Conservation (phyloP, 345 rosid genomes). For the Camelina sativa region DNA sequence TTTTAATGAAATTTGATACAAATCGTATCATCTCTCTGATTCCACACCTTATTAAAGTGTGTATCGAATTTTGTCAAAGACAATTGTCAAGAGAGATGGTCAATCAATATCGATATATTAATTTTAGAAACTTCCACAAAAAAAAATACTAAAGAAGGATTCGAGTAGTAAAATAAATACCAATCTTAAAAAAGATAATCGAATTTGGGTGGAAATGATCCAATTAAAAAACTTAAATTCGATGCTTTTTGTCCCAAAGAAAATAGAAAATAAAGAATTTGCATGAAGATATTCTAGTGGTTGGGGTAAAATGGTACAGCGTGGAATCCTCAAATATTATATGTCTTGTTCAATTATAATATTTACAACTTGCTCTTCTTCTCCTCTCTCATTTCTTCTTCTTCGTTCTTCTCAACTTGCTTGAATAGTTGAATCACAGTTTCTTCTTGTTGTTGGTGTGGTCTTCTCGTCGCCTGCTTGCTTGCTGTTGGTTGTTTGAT, state of each 20-base stretch:
- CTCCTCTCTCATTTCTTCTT: background rate
- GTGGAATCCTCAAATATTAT: constrained; percentile 46
- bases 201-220: background rate
- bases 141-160: background rate
- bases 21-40: background rate
- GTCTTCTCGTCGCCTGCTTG: background rate
- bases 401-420: background rate
- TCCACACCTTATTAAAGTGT: background rate
- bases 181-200: background rate
- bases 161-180: background rate
- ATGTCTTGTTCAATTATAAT: too few relatives aligned
- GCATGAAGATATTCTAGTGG: constrained; percentile 42
- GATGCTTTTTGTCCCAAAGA: background rate
- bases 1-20: background rate
- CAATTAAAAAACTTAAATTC: background rate
- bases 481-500: constrained; percentile 34
- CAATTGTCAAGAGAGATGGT: constrained; percentile 23
- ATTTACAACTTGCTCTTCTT: constrained; percentile 36
- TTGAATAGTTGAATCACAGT: background rate
- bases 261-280: background rate
- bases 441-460: background rate
- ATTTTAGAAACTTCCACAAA: constrained; percentile 26
- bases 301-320: constrained; percentile 42
- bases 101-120: constrained; percentile 5
- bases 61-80: constrained; percentile 13